Evolutionary conservation across 2,329 filamentous ascomycete genomes (phyloP).

Genomic region (Volutella citrinella): DNA sequence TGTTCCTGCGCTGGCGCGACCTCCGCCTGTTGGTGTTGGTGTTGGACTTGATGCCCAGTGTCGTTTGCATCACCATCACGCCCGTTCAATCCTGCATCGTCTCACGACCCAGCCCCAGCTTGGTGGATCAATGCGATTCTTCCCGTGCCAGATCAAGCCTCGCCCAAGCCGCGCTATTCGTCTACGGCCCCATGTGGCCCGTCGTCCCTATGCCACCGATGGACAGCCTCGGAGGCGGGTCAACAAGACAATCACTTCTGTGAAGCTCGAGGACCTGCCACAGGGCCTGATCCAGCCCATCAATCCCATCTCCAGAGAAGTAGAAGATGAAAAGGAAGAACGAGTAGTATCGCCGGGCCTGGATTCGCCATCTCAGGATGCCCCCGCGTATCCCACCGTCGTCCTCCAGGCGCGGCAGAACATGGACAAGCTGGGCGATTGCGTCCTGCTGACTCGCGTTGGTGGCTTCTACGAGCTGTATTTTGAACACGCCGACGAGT

Average conservation of each 20-base stretch:
- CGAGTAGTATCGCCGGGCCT: no score
- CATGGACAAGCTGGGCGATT: conserved; percentile 87
- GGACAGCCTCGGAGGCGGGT: conserved; percentile 31
- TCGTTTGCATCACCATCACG: no score
- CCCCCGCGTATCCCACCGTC: conserved; percentile 75
- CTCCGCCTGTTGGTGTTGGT: conserved; percentile 3
- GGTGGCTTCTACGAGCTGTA: conserved; percentile 98
- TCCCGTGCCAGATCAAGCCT: conserved; percentile 18
- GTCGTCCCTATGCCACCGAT: no score
- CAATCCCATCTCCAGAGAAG: no score
- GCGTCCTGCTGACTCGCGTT: conserved; percentile 86
- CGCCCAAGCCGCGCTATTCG: conserved; percentile 19
- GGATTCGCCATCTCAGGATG: conserved; percentile 36
- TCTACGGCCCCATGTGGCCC: no score
- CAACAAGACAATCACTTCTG: conserved; percentile 52
- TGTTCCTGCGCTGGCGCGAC: not conserved
- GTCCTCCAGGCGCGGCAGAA: conserved; percentile 83
- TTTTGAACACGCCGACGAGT: conserved; percentile 90
- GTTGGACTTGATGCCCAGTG: no score
- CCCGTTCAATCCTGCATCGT: conserved; percentile 6
- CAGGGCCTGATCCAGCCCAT: conserved; percentile 44
- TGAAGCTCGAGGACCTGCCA: conserved; percentile 56
- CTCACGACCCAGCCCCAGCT: conserved; percentile 11
- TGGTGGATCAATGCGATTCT: conserved; percentile 8
- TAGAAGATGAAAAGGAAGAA: no score